Percentiles rank a stretch among this genome's conserved stretches.
Evolutionary conservation across 257 asterid species (phyloP).

Genomic region (Paulownia fortunei): DNA sequence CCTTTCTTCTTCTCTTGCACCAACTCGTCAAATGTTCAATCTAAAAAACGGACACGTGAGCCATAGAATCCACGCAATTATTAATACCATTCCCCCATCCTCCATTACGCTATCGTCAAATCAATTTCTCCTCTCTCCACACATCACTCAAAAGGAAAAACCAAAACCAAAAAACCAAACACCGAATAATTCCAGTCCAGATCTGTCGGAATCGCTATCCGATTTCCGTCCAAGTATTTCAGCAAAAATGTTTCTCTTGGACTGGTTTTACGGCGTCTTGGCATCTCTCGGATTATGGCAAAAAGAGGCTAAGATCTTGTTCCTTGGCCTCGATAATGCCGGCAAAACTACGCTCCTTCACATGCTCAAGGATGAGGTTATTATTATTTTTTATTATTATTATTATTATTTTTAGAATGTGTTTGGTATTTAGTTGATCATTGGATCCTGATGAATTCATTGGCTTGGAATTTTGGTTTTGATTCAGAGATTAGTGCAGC

Average conservation of each 20-base stretch:
- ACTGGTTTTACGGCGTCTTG: conserved; percentile 61
- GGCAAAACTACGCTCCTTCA: conserved; percentile 55
- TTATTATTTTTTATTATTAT: neutral
- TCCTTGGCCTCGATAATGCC: conserved; percentile 61
- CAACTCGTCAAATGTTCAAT: neutral
- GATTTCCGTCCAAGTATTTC: conserved; percentile 14
- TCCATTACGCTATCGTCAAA: neutral
- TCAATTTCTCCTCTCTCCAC: conserved; percentile 33
- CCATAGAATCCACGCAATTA: conserved; percentile 21
- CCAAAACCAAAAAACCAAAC: neutral
- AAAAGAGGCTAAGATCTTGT: conserved; percentile 56
- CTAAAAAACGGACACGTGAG: conserved; percentile 17
- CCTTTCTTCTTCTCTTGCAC: neutral
- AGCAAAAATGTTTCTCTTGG: conserved; percentile 47
- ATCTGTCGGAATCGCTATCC: conserved; percentile 25
- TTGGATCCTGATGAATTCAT: conserved; percentile 34
- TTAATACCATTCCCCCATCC: neutral
- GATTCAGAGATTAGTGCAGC: conserved; percentile 58
- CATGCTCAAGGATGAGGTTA: conserved; percentile 58
- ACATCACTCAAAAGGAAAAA: neutral
- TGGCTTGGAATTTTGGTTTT: conserved; percentile 21
- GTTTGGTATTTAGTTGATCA: neutral
- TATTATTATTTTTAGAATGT: neutral
- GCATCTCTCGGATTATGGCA: conserved; percentile 61
- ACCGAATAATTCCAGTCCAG: conserved; percentile 16